Percentiles rank a stretch among this genome's conserved stretches.
These are phyloP conservation scores for Moelleriella libera DNA, from an alignment of 2,329 filamentous ascomycete species.

Conservation along the genomic window DNA sequence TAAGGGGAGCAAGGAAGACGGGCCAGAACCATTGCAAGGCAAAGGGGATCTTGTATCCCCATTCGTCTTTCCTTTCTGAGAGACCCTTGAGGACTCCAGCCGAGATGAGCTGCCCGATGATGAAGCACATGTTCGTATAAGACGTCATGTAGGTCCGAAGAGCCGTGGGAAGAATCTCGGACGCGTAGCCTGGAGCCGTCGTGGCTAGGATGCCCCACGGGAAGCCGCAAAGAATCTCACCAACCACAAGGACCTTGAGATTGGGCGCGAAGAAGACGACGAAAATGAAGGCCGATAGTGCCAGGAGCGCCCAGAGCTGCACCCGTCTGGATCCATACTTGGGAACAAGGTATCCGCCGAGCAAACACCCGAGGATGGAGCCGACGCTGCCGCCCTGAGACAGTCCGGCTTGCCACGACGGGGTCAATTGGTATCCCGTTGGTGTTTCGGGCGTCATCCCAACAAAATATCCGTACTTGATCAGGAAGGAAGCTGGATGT, in stretches of 20 bases:
- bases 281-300: constrained; percentile 27
- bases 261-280: constrained; percentile 29
- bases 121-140: constrained; percentile 32
- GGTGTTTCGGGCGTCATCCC: constrained; percentile 7
- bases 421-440: constrained; percentile 21
- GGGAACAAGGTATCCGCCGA: constrained; percentile 28
- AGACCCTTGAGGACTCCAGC: constrained; percentile 15
- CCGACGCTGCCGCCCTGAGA: constrained; percentile 28
- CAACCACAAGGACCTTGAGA: constrained; percentile 21
- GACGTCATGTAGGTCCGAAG: constrained; percentile 29
- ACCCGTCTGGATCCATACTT: constrained; percentile 26
- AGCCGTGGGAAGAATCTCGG: constrained; percentile 22
- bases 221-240: constrained; percentile 30
- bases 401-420: constrained; percentile 35
- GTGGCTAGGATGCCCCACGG: constrained; percentile 31
- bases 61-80: constrained; percentile 18
- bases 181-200: constrained; percentile 30
- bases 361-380: constrained; percentile 30
- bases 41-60: constrained; percentile 32
- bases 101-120: constrained; percentile 29
- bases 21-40: constrained; percentile 35
- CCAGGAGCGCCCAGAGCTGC: constrained; percentile 24
- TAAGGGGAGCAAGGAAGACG: constrained; percentile 21
- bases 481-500: constrained; percentile 6
- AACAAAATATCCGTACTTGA: constrained; percentile 15